Conservation (phyloP, 2,329 filamentous ascomycete genomes). For the Talaromyces marneffei region DNA sequence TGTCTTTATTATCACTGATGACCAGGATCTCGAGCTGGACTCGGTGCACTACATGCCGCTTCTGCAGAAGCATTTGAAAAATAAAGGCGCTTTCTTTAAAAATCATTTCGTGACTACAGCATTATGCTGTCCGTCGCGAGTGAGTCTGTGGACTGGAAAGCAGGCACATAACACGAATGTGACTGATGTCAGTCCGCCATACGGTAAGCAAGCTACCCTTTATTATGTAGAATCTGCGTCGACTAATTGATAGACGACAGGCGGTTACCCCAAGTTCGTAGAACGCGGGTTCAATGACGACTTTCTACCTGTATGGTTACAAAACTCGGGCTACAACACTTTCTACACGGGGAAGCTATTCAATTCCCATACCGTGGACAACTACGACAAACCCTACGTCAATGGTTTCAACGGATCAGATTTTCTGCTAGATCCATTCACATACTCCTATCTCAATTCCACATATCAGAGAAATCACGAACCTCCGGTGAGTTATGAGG, state of each 20-base stretch:
- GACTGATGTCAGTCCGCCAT: slow-evolving; percentile 52
- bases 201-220: slow-evolving; percentile 35
- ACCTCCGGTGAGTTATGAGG: slow-evolving; percentile 50
- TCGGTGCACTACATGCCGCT: slow-evolving; percentile 58
- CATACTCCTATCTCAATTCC: slow-evolving; percentile 62
- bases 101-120: slow-evolving; percentile 63
- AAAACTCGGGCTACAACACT: slow-evolving; percentile 48
- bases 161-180: slow-evolving; percentile 67
- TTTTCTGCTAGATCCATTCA: slow-evolving; percentile 41
- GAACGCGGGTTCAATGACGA: slow-evolving; percentile 46
- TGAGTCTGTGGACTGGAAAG: slow-evolving; percentile 60
- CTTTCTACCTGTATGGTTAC: slow-evolving; percentile 50
- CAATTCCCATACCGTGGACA: slow-evolving; percentile 46
- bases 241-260: slow-evolving; percentile 15
- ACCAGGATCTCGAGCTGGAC: slow-evolving; percentile 59
- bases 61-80: slow-evolving; percentile 51
- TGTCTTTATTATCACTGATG: slow-evolving; percentile 62
- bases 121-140: slow-evolving; percentile 62
- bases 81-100: slow-evolving; percentile 55
- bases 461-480: slow-evolving; percentile 58
- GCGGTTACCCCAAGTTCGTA: slow-evolving; percentile 48
- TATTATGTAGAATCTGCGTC: neutral
- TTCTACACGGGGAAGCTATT: slow-evolving; percentile 54
- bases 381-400: slow-evolving; percentile 41
- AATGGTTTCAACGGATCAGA: slow-evolving; percentile 38